Percentiles rank a stretch among this genome's conserved stretches.
These are phyloP conservation scores for Malassezia pachydermatis DNA, from an alignment of 1,284 basidiomycete species.

Conservation along the genomic window DNA sequence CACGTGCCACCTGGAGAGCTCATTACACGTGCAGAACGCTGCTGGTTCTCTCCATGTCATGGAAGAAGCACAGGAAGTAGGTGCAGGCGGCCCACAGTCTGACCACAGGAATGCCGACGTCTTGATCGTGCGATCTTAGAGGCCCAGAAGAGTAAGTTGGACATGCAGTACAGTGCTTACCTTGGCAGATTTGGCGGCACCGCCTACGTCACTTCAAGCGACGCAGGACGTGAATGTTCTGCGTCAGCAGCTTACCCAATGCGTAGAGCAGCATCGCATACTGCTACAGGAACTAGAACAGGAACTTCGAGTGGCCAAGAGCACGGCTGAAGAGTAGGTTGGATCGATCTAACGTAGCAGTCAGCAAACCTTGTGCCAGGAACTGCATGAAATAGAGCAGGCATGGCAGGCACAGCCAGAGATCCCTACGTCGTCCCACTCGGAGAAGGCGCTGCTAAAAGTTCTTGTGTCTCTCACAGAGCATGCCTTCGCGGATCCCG, in stretches of 20 bases:
- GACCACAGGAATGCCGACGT: constrained; percentile 3
- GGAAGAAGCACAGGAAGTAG: not conserved
- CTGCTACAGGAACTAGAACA: constrained; percentile 3
- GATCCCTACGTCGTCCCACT: not conserved
- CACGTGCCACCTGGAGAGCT: too few relatives aligned
- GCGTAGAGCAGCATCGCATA: constrained; percentile 10
- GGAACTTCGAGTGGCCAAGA: constrained; percentile 4
- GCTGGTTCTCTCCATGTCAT: constrained; percentile 3
- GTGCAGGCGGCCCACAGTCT: not conserved
- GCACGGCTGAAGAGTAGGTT: not conserved
- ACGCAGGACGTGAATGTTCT: not conserved
- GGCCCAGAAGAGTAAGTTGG: constrained; percentile 7
- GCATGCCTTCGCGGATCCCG: not conserved
- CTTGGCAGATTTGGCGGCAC: constrained; percentile 4
- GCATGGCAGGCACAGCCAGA: not conserved
- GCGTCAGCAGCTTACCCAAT: not conserved
- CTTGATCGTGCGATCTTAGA: constrained; percentile 12
- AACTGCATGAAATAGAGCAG: not conserved
- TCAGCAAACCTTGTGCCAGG: not conserved
- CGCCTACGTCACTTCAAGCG: not conserved
- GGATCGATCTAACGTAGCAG: not conserved
- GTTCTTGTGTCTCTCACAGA: constrained; percentile 6
- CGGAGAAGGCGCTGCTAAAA: not conserved
- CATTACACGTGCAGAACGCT: too few relatives aligned
- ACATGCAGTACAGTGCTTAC: too few relatives aligned